Percentiles rank a stretch among this genome's conserved stretches.
These are phyloP conservation scores for Wakefieldia striispora DNA, from an alignment of 768 basidiomycete genomes.

Conservation along the genomic window DNA sequence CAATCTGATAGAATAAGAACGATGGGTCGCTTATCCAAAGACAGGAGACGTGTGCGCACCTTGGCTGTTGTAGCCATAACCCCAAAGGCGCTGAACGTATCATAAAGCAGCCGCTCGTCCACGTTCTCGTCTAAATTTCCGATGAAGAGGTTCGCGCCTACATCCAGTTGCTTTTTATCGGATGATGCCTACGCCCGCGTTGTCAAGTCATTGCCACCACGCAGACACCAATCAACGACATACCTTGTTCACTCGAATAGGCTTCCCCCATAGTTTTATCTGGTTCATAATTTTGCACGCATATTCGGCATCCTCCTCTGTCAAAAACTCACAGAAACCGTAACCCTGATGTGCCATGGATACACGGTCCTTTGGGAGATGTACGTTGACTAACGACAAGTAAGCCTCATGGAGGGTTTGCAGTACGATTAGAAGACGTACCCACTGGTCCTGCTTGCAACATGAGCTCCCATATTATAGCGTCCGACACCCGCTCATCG, in stretches of 20 bases:
- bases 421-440: constrained; percentile 39
- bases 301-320: constrained; percentile 99
- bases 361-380: constrained; percentile 96
- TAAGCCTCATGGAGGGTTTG: not conserved
- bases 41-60: constrained; percentile 33
- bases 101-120: constrained; percentile 88
- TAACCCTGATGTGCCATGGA: constrained; percentile 99
- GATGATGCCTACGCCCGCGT: constrained; percentile 73
- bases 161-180: constrained; percentile 97
- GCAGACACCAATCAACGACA: constrained; percentile 25
- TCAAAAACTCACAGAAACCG: constrained; percentile 99
- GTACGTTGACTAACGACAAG: constrained; percentile 76
- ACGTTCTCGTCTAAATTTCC: constrained; percentile 95
- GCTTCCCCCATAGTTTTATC: constrained; percentile 98
- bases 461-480: constrained; percentile 98
- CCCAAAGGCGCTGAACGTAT: constrained; percentile 95
- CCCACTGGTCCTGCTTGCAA: constrained; percentile 98
- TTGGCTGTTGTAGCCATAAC: constrained; percentile 90
- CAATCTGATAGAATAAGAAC: constrained; percentile 55
- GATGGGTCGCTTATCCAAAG: not conserved
- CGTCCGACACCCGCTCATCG: constrained; percentile 92
- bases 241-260: constrained; percentile 98
- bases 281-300: constrained; percentile 99
- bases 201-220: constrained; percentile 8
- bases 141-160: constrained; percentile 96